A percentile compares a stretch with the other conserved stretches of the same genome.
Evolutionary conservation across 768 basidiomycete species (phyloP).

Genomic region (Vishniacozyma victoriae): DNA sequence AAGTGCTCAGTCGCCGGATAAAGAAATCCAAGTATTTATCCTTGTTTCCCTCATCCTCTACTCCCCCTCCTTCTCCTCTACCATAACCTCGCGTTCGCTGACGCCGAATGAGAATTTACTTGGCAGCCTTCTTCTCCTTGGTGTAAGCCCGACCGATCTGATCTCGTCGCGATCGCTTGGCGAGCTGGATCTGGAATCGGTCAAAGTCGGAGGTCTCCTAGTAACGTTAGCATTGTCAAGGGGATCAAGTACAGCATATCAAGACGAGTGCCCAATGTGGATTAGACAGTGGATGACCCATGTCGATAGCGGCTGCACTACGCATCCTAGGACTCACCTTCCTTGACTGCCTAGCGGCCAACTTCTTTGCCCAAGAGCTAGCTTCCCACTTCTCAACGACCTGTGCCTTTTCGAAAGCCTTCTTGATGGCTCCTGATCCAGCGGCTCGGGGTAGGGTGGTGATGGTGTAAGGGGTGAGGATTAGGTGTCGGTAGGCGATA

Average conservation of each 20-base stretch:
- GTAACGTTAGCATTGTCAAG: no score
- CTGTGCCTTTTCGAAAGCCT: slow-evolving; percentile 78
- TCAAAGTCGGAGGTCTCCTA: slow-evolving; percentile 76
- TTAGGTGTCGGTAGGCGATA: slow-evolving; percentile 84
- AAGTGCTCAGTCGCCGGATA: no score
- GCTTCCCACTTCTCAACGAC: slow-evolving; percentile 81
- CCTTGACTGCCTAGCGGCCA: slow-evolving; percentile 66
- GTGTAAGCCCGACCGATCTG: slow-evolving; percentile 47
- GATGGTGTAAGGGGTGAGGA: slow-evolving; percentile 79
- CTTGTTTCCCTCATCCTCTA: no score
- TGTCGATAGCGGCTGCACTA: background rate
- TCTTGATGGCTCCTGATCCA: slow-evolving; percentile 72
- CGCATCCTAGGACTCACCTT: slow-evolving; percentile 48
- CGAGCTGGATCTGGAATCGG: slow-evolving; percentile 78
- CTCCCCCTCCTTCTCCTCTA: no score
- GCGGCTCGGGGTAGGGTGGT: slow-evolving; percentile 80
- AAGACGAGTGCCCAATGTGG: background rate
- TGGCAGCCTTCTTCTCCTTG: slow-evolving; percentile 49
- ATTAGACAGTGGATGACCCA: background rate
- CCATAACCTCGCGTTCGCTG: no score
- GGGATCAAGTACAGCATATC: no score
- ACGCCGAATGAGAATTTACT: no score
- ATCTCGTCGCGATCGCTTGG: slow-evolving; percentile 82
- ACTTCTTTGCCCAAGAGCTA: slow-evolving; percentile 82
- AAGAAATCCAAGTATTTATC: no score